Conservation (phyloP, 2,329 filamentous ascomycete species). For the Claviceps sp. region DNA sequence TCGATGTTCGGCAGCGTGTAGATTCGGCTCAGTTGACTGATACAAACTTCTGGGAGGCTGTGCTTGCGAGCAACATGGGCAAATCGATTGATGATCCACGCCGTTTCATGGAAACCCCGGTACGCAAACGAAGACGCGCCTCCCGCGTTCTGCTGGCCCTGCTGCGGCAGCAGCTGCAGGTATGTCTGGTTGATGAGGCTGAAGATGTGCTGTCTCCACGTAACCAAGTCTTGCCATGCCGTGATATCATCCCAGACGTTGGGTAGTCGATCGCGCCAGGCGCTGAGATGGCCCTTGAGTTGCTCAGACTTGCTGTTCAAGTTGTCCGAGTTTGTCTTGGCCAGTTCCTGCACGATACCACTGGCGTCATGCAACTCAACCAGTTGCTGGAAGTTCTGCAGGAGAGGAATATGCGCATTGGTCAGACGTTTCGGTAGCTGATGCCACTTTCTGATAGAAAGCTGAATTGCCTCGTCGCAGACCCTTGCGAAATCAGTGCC, state of each 20-base stretch:
- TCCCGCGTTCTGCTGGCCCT: constrained; percentile 61
- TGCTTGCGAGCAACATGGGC: constrained; percentile 97
- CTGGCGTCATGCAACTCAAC: constrained; percentile 97
- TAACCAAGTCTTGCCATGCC: constrained; percentile 98
- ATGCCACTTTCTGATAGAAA: constrained; percentile 97
- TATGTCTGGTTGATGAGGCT: constrained; percentile 93
- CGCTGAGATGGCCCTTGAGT: constrained; percentile 81
- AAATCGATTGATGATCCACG: constrained; percentile 99
- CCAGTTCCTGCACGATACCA: constrained; percentile 84
- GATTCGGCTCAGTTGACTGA: constrained; percentile 90
- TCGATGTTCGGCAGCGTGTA: constrained; percentile 99
- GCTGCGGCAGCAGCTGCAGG: constrained; percentile 66
- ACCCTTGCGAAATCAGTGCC: constrained; percentile 71
- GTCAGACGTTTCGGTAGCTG: constrained; percentile 90
- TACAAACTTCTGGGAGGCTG: constrained; percentile 91
- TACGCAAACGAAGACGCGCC: constrained; percentile 86
- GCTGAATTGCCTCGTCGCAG: constrained; percentile 92
- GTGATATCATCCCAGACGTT: constrained; percentile 99
- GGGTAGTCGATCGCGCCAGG: constrained; percentile 88
- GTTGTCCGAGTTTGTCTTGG: constrained; percentile 70
- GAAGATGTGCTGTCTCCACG: constrained; percentile 98
- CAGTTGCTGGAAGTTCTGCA: constrained; percentile 96
- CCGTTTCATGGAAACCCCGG: constrained; percentile 93
- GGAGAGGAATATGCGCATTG: constrained; percentile 82
- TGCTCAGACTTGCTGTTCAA: constrained; percentile 91